phyloP scores from a whole-genome alignment of 1,284 basidiomycete species.

The Trichosporon coremiiforme region DNA sequence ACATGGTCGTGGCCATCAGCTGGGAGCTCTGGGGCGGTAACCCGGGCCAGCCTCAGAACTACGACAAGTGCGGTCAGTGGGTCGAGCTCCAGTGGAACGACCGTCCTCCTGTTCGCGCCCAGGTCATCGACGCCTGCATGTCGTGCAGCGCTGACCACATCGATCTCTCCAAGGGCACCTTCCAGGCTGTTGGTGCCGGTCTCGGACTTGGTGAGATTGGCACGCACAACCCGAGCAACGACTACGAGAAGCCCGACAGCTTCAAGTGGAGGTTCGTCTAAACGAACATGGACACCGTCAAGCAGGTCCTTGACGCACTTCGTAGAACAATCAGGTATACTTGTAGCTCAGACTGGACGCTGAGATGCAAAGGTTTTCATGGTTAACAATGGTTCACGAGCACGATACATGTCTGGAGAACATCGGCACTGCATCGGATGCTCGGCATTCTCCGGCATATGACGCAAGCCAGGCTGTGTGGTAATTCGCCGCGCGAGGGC shows the following conservation, averaged over 20 bases:
- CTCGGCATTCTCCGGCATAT: slow-evolving; percentile 18
- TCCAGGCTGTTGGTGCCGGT: not conserved
- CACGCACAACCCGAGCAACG: not conserved
- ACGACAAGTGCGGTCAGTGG: slow-evolving; percentile 11
- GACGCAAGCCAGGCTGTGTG: not conserved
- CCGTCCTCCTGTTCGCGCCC: slow-evolving; percentile 1
- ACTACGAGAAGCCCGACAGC: not conserved
- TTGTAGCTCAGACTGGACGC: slow-evolving; percentile 9
- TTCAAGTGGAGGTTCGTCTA: slow-evolving; percentile 16
- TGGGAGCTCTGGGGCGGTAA: not conserved
- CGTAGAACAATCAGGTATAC: not conserved
- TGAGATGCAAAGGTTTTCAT: slow-evolving; percentile 6
- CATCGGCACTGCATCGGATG: slow-evolving; percentile 2
- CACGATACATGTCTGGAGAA: not conserved
- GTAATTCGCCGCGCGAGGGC: not conserved
- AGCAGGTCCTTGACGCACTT: not conserved
- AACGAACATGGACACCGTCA: not conserved
- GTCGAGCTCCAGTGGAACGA: slow-evolving; percentile 4
- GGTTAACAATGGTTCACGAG: not conserved
- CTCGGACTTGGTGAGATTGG: not conserved
- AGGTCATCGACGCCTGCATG: slow-evolving; percentile 16
- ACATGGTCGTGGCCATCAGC: slow-evolving; percentile 2
- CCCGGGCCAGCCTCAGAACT: not conserved
- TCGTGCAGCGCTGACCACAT: not conserved
- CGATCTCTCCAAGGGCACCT: slow-evolving; percentile 6